Percentiles rank a stretch among this genome's conserved stretches.
Evolutionary conservation across 306 rosid species (phyloP).

Genomic region (Senna tora): DNA sequence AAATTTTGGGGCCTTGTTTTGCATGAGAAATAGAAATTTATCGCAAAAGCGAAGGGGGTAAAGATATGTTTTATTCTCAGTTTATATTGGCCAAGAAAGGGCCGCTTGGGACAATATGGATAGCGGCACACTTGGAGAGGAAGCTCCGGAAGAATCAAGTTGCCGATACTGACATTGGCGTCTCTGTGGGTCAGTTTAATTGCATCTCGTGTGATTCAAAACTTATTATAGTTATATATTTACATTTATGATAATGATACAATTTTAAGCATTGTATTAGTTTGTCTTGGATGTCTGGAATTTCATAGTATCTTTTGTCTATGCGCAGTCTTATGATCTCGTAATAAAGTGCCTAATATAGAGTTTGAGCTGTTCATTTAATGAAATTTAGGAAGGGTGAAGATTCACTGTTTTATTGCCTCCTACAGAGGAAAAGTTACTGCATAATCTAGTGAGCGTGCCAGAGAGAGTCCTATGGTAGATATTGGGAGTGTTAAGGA

Average conservation of each 20-base stretch:
- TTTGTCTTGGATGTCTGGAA: not conserved
- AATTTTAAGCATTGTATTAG: not conserved
- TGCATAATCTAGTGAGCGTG: conserved; percentile 3
- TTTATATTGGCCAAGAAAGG: conserved; percentile 99
- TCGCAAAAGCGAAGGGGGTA: conserved; percentile 36
- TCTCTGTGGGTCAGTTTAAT: conserved; percentile 85
- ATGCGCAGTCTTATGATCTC: not conserved
- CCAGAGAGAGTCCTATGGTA: not conserved
- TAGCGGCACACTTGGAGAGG: conserved; percentile 99
- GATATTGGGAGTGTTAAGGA: conserved; percentile 4
- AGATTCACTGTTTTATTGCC: not conserved
- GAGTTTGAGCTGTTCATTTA: not conserved
- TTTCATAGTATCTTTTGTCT: conserved; percentile 7
- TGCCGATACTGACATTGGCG: conserved; percentile 97
- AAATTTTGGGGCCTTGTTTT: conserved; percentile 23
- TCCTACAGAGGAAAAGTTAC: not conserved
- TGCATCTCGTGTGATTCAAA: not conserved
- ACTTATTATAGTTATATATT: not conserved
- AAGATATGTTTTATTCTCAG: conserved; percentile 94
- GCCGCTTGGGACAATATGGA: conserved; percentile 99
- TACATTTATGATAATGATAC: conserved; percentile 8
- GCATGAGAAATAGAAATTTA: conserved; percentile 38
- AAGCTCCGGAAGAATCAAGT: conserved; percentile 99
- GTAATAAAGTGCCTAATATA: not conserved
- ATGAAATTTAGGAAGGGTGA: not conserved